phyloP scores from a whole-genome alignment of 2,329 filamentous ascomycete genomes.

The Penicillium italicum region DNA sequence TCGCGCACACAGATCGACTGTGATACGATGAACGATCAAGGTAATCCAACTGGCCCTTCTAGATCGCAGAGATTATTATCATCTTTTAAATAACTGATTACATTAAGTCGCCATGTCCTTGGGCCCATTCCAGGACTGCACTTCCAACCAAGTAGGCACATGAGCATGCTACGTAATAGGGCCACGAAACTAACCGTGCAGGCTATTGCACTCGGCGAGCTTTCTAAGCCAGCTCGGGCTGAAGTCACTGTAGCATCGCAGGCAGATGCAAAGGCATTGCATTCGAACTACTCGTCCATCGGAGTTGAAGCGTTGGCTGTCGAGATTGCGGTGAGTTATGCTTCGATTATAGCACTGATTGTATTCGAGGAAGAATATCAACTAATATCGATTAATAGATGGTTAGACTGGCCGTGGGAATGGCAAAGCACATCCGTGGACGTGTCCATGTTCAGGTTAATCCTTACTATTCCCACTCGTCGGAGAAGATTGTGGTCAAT shows the following conservation, averaged over 20 bases:
- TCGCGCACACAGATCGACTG: slow-evolving; percentile 49
- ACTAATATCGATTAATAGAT: slow-evolving; percentile 41
- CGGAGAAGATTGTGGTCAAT: slow-evolving; percentile 49
- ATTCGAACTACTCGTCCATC: slow-evolving; percentile 39
- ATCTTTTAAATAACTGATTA: slow-evolving; percentile 1
- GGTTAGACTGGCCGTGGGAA: slow-evolving; percentile 53
- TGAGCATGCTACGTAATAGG: too few relatives aligned
- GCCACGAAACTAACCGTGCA: neutral
- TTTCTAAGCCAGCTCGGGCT: slow-evolving; percentile 42
- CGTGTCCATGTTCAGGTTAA: slow-evolving; percentile 60
- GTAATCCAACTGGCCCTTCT: slow-evolving; percentile 25
- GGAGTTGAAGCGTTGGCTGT: slow-evolving; percentile 50
- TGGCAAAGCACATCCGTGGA: slow-evolving; percentile 50
- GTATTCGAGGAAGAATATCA: neutral
- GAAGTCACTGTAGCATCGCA: slow-evolving; percentile 20
- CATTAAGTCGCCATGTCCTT: slow-evolving; percentile 44
- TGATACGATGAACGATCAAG: slow-evolving; percentile 51
- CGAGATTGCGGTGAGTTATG: slow-evolving; percentile 50
- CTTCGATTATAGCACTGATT: neutral
- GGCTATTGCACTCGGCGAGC: slow-evolving; percentile 52
- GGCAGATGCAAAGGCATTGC: slow-evolving; percentile 34
- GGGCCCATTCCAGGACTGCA: slow-evolving; percentile 53
- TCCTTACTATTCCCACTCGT: slow-evolving; percentile 53
- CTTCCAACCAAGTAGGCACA: slow-evolving; percentile 50
- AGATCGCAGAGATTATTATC: neutral